A percentile compares a stretch with the other conserved stretches of the same genome.
These are phyloP conservation scores for Phyllosticta paracitricarpa DNA, from an alignment of 2,329 filamentous ascomycete species.

Conservation along the genomic window DNA sequence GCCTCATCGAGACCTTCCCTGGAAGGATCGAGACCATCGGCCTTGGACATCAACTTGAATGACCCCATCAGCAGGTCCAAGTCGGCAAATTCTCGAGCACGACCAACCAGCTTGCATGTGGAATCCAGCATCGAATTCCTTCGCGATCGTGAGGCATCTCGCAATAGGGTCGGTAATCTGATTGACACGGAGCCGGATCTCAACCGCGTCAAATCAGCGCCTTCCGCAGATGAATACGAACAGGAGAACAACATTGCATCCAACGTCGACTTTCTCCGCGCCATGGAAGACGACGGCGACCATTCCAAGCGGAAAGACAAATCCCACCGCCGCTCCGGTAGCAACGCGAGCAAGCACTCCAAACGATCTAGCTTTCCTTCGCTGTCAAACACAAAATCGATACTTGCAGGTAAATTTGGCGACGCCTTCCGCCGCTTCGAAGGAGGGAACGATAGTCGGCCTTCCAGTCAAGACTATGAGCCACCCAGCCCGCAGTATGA, in stretches of 20 bases:
- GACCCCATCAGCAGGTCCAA: slow-evolving; percentile 50
- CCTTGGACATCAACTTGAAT: slow-evolving; percentile 50
- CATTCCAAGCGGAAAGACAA: slow-evolving; percentile 46
- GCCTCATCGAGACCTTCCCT: slow-evolving; percentile 57
- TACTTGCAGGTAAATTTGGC: slow-evolving; percentile 81
- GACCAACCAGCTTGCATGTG: slow-evolving; percentile 75
- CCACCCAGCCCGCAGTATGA: slow-evolving; percentile 17
- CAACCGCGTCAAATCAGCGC: slow-evolving; percentile 14
- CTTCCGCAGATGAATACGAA: slow-evolving; percentile 27
- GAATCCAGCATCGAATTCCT: slow-evolving; percentile 76
- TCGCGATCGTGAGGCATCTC: slow-evolving; percentile 59
- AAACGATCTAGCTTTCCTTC: slow-evolving; percentile 69
- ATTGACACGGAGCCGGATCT: slow-evolving; percentile 13
- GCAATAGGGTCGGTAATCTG: slow-evolving; percentile 23
- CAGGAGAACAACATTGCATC: slow-evolving; percentile 58
- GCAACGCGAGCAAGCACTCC: slow-evolving; percentile 48
- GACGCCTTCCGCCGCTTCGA: slow-evolving; percentile 94
- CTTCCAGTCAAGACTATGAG: slow-evolving; percentile 12
- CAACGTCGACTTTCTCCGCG: slow-evolving; percentile 73
- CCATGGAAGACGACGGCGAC: slow-evolving; percentile 54
- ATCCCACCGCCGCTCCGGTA: slow-evolving; percentile 42
- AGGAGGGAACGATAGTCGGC: slow-evolving; percentile 15
- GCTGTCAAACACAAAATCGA: slow-evolving; percentile 64
- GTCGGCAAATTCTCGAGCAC: slow-evolving; percentile 55
- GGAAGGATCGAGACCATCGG: slow-evolving; percentile 57